Conservation (phyloP, 2,329 filamentous ascomycete genomes). For the Botryotinia narcissicola region DNA sequence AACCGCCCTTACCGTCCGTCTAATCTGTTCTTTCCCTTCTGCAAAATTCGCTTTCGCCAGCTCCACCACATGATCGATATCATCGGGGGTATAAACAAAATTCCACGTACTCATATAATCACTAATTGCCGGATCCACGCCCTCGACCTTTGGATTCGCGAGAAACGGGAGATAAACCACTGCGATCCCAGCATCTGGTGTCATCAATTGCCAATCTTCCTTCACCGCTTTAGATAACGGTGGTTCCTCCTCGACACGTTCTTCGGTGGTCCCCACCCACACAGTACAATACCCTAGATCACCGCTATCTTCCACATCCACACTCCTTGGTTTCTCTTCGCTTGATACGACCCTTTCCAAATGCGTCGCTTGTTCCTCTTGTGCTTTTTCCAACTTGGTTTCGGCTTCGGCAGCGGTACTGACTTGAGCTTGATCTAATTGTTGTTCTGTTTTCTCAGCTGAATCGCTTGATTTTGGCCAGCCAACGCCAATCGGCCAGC, state of each 20-base stretch:
- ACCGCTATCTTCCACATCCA: slow-evolving; percentile 44
- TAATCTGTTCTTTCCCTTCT: slow-evolving; percentile 76
- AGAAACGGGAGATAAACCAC: slow-evolving; percentile 90
- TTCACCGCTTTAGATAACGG: slow-evolving; percentile 45
- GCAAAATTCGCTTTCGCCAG: slow-evolving; percentile 84
- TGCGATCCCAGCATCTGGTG: slow-evolving; percentile 78
- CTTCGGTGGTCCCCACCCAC: slow-evolving; percentile 85
- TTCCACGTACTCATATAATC: slow-evolving; percentile 98
- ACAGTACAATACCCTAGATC: slow-evolving; percentile 89
- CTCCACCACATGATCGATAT: slow-evolving; percentile 80
- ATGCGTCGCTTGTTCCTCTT: slow-evolving; percentile 45
- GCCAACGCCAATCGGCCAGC: slow-evolving; percentile 92
- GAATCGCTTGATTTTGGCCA: slow-evolving; percentile 71
- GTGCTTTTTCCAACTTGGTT: slow-evolving; percentile 61
- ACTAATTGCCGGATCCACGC: slow-evolving; percentile 76
- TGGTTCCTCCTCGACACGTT: slow-evolving; percentile 53
- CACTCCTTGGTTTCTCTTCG: slow-evolving; percentile 24
- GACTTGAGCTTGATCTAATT: slow-evolving; percentile 66
- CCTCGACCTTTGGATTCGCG: slow-evolving; percentile 73
- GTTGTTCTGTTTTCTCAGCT: slow-evolving; percentile 56
- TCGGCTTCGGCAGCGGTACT: slow-evolving; percentile 57
- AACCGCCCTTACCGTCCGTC: slow-evolving; percentile 76
- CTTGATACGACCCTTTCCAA: slow-evolving; percentile 35
- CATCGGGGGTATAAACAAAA: slow-evolving; percentile 88
- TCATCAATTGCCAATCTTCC: slow-evolving; percentile 68